A percentile compares a stretch with the other conserved stretches of the same genome.
phyloP scores from a whole-genome alignment of 129 eudicot species.

The Flaveria sonorensis region DNA sequence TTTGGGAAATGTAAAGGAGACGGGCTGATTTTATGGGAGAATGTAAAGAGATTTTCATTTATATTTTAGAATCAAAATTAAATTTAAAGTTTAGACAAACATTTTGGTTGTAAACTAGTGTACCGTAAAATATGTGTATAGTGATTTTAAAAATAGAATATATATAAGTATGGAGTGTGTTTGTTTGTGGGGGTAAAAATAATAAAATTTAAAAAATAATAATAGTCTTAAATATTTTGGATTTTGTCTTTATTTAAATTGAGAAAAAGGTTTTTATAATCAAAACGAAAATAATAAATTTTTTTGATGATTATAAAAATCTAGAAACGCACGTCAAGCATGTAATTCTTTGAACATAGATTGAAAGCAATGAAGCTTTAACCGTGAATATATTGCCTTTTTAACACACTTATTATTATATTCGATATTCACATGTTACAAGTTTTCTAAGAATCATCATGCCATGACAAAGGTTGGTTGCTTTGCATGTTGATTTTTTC shows the following conservation, averaged over 20 bases:
- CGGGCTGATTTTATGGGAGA: slow-evolving; percentile 23
- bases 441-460: background rate
- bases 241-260: no score
- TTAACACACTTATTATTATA: background rate
- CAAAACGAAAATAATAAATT: no score
- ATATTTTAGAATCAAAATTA: background rate
- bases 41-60: slow-evolving; percentile 10
- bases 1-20: slow-evolving; percentile 14
- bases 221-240: no score
- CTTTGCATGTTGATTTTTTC: background rate
- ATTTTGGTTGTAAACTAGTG: no score
- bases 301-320: background rate
- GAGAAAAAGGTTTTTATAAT: no score
- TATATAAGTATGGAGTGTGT: no score
- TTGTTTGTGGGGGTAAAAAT: no score
- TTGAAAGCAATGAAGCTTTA: slow-evolving; percentile 15
- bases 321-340: background rate
- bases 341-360: background rate
- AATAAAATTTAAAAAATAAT: no score
- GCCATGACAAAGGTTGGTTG: background rate
- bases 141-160: no score
- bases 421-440: slow-evolving; percentile 23
- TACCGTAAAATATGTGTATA: no score
- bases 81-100: no score
- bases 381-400: background rate